Evolutionary conservation across 805 yeast species (phyloP), one percentile per base, ranked within the genome.

Genomic region (Ogataea pini): DNA sequence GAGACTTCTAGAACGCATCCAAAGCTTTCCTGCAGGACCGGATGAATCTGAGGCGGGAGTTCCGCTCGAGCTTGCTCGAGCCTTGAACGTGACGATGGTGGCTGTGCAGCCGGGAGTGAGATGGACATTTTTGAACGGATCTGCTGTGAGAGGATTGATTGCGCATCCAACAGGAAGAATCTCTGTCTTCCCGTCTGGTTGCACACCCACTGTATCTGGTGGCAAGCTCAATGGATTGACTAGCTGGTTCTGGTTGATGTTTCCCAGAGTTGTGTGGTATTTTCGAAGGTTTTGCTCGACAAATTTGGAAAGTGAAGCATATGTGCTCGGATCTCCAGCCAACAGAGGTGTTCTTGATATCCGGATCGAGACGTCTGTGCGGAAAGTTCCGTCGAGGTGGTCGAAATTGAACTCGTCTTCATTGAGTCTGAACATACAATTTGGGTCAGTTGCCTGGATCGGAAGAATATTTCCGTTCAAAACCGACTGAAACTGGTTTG

Each of bases 101-200:
- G 66, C 56, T 9, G 75, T 50, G 53, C 84, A 79, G 0, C 86
- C 83, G 0, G 85, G 83, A 16, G 75, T 79, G 46, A 80, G 62
- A 55, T 75, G 80, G 17, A 79, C 80, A 22, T 71, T 66, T 46
- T 71, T 71, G 56, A 76, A 80, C 1, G 80, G 77, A 56, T 80
- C 86, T 4, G 81, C 75, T 36, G 64, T 51, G 45, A 80, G 61
- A 0, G 85, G 81, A 49, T 78, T 79, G 24, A 80, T 70, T 38
- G 71, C 71, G 37, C 83, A 80, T 0, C 83, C 86, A 17, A 80
- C 69, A 22, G 73, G 72, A 8, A 68, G 38, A 4, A 65, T 56
- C 40, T 70, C 75, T 0, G 67, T 54, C 42, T 62, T 67, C 1
- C 64, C 65, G 39, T 61, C 67, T 0, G 62, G 59, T 18, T 63